Evolutionary conservation across 176 grass and related monocot genomes (phyloP).

Genomic region (Paspalum vaginatum): DNA sequence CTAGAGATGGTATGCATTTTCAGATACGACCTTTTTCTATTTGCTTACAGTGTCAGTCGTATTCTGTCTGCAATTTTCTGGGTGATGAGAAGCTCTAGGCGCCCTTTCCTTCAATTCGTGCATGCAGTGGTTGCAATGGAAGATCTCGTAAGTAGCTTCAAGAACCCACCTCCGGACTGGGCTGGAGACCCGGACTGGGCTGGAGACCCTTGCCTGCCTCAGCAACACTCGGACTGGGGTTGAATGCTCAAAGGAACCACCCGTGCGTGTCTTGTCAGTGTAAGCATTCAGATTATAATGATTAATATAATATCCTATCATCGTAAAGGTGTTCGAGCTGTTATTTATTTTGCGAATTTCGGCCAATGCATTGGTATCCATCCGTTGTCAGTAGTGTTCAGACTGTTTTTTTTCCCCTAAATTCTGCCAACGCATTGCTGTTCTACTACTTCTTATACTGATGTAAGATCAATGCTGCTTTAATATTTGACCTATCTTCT

Average conservation of each 20-base stretch:
- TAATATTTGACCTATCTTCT: conserved; percentile 40
- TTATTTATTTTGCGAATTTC: not conserved
- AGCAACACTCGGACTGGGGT: conserved; percentile 73
- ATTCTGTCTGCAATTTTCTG: conserved; percentile 25
- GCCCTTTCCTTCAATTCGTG: too few relatives aligned
- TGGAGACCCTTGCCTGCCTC: conserved; percentile 86
- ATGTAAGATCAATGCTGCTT: conserved; percentile 7
- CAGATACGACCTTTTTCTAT: not conserved
- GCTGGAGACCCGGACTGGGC: too few relatives aligned
- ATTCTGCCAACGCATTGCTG: too few relatives aligned
- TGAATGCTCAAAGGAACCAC: conserved; percentile 52
- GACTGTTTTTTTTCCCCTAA: too few relatives aligned
- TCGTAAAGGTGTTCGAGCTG: not conserved
- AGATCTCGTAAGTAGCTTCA: conserved; percentile 65
- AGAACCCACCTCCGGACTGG: conserved; percentile 87
- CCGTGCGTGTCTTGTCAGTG: conserved; percentile 59
- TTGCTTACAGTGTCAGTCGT: too few relatives aligned
- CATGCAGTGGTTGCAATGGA: conserved; percentile 77
- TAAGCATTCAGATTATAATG: conserved; percentile 41
- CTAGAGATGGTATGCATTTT: conserved; percentile 75
- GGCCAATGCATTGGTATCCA: not conserved
- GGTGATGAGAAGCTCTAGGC: conserved; percentile 60
- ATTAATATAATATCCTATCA: not conserved
- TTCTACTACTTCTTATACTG: not conserved
- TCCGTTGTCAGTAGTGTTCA: too few relatives aligned